Percentiles rank a stretch among this genome's conserved stretches.
These are phyloP conservation scores for Coniochaeta sp. DNA, from an alignment of 2,329 filamentous ascomycete genomes.

Conservation along the genomic window DNA sequence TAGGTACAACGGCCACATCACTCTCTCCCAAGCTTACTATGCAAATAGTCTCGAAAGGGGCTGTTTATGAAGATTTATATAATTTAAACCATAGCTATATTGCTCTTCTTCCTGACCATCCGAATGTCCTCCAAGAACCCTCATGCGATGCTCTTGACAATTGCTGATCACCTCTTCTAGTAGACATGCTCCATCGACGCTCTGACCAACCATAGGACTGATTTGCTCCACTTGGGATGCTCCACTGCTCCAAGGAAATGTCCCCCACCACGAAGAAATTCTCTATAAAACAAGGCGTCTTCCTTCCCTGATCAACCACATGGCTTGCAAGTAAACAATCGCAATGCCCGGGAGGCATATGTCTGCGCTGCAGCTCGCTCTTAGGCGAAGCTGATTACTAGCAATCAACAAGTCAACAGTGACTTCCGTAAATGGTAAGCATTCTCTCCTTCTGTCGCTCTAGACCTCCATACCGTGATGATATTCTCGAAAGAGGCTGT, in stretches of 20 bases:
- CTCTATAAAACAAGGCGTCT: neutral
- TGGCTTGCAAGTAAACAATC: neutral
- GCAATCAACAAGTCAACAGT: neutral
- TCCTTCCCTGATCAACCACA: neutral
- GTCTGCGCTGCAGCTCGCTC: neutral
- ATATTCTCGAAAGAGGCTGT: constrained; percentile 17
- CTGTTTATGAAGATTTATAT: neutral
- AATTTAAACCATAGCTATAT: constrained; percentile 2
- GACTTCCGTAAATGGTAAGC: neutral
- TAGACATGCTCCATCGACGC: neutral
- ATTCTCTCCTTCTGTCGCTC: neutral
- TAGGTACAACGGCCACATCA: neutral
- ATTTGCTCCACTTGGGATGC: neutral
- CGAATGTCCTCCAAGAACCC: no score
- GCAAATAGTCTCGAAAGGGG: constrained; percentile 1
- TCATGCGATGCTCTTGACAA: no score
- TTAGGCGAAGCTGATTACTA: neutral
- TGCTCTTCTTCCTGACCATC: neutral
- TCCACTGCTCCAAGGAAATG: neutral
- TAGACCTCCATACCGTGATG: constrained; percentile 8
- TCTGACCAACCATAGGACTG: neutral
- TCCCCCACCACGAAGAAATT: neutral
- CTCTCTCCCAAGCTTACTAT: neutral
- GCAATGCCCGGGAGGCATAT: neutral
- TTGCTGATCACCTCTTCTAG: neutral